Base-by-base conservation (phyloP, 2,329 filamentous ascomycete species). In the Drechslerella dactyloides region DNA sequence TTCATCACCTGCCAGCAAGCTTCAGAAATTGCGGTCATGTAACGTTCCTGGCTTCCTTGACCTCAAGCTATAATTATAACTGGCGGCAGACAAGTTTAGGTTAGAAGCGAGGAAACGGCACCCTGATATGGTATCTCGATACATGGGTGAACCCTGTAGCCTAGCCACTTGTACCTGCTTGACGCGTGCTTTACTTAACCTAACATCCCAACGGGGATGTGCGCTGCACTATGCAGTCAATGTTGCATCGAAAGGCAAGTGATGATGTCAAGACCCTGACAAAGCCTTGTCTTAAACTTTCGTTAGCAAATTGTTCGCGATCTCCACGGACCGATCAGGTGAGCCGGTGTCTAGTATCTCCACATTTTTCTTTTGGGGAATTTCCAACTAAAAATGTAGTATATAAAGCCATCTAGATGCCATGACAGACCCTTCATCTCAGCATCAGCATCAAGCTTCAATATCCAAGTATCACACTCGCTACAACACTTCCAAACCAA, bases 221-320 rank as follows among this genome's bases (percentile, higher is more conserved):
- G 44, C 42, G 17, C 35, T 58, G 46, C 10, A 15, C 50, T 54
- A 37, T 44, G 60, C 46, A 27, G 42, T 56, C 60, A 57, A 44
- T 60, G 68, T 72, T 72, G 60, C 68, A 72, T 72, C 65, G 30
- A 27, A 37, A 23, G 59, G 37, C 54, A 53, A 55, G 37, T 42
- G 40, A 55, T 72, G 60, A 72, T 65, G 68, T 65, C 66, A 70
- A 64, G 50, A 44, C 21, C 30, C n/a, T 42, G 46, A 44, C 57
- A 21, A 23, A 55, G 27, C 46, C 21, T 53, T 58, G 54, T 62
- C 58, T 53, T 53, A 69, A 15, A 53, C 40, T 4, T 58, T 21
- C 8, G 19, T 23, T 50, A 54, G 35, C 42, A 65, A 57, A 52
- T 42, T 42, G 37, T 27, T 51, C 23, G 15, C 11, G 46, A 51